Conservation (phyloP, 78 protist genomes). For the Polysphondylium violaceum region DNA sequence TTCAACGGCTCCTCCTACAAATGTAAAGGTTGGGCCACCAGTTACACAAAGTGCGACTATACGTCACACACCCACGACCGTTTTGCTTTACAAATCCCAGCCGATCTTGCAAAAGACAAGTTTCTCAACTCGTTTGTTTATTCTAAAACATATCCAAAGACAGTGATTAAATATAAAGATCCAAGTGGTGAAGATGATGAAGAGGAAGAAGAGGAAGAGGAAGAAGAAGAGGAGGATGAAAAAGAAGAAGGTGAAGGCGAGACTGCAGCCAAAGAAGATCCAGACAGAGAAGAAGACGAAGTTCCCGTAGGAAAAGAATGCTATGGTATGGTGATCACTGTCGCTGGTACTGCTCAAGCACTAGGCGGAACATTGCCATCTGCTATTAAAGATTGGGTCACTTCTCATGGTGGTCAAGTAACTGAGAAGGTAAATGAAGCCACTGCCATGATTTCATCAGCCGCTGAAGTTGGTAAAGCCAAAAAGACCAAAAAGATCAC, state of each 20-base stretch:
- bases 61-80: conserved; percentile 10
- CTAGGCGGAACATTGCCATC: conserved; percentile 32
- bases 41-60: conserved; percentile 62
- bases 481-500: conserved; percentile 44
- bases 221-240: neutral
- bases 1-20: conserved; percentile 51
- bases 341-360: conserved; percentile 59
- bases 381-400: conserved; percentile 8
- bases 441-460: conserved; percentile 41
- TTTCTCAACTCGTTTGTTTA: conserved; percentile 16
- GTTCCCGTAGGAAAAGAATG: conserved; percentile 45
- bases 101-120: neutral
- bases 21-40: conserved; percentile 66
- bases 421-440: conserved; percentile 39
- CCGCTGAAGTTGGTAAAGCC: conserved; percentile 13
- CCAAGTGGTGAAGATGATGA: conserved; percentile 34
- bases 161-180: neutral
- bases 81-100: conserved; percentile 17
- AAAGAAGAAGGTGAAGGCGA: neutral
- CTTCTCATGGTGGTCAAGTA: conserved; percentile 69
- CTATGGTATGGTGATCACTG: conserved; percentile 43
- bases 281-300: conserved; percentile 67
- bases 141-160: conserved; percentile 64
- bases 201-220: conserved; percentile 50
- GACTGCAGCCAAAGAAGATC: neutral